These are phyloP conservation scores for Suillus luteus DNA, from an alignment of 768 basidiomycete species.

Conservation along the genomic window DNA sequence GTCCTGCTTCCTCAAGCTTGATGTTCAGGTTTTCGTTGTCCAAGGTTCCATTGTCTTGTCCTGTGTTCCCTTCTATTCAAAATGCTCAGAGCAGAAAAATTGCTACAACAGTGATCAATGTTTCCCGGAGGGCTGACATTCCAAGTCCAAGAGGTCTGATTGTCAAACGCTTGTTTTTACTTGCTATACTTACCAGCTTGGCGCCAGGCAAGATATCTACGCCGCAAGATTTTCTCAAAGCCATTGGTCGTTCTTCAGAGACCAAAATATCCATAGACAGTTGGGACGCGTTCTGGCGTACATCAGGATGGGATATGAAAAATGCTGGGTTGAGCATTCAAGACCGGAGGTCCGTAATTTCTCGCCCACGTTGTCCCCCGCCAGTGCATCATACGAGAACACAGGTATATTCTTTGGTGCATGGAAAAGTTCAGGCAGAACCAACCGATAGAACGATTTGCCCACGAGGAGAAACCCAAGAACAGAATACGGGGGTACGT, in stretches of 20 bases:
- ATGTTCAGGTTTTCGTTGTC: not conserved
- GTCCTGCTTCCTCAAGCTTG: not conserved
- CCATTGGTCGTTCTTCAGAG: constrained; percentile 70
- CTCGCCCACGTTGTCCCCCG: constrained; percentile 8
- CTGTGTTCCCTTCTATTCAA: constrained; percentile 38
- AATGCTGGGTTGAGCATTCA: constrained; percentile 64
- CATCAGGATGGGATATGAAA: constrained; percentile 57
- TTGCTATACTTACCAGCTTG: constrained; percentile 13
- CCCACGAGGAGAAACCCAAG: constrained; percentile 65
- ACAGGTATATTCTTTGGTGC: constrained; percentile 82
- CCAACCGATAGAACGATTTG: constrained; percentile 56
- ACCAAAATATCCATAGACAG: constrained; percentile 61
- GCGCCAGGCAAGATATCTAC: constrained; percentile 51
- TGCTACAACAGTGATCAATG: constrained; percentile 4
- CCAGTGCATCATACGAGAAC: constrained; percentile 5
- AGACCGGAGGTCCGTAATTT: constrained; percentile 64
- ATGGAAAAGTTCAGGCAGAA: constrained; percentile 77
- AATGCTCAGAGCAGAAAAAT: constrained; percentile 34
- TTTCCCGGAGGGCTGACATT: constrained; percentile 19
- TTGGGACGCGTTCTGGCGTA: constrained; percentile 78
- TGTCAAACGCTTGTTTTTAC: not conserved
- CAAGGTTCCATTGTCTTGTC: constrained; percentile 11
- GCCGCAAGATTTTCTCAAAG: constrained; percentile 66
- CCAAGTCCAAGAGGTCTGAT: constrained; percentile 28
- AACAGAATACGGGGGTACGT: constrained; percentile 82